Conservation (phyloP, 495 filamentous ascomycete species). For the Parmelia sp. region DNA sequence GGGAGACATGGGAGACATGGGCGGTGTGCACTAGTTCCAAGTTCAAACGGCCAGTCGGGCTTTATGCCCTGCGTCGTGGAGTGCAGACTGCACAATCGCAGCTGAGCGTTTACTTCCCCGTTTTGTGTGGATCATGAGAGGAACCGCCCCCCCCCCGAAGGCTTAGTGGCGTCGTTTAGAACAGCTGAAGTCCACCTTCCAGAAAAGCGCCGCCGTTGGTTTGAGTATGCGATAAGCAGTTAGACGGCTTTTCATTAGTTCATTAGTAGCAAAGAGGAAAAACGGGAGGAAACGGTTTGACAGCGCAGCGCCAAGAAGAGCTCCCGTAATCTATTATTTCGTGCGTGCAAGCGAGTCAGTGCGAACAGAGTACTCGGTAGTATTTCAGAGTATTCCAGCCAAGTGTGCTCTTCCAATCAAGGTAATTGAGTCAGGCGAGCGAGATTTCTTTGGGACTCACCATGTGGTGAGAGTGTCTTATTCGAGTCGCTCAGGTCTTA, state of each 20-base stretch:
- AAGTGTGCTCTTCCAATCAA: constrained; percentile 1
- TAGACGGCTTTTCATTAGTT: neutral
- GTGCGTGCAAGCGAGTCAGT: neutral
- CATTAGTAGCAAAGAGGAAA: neutral
- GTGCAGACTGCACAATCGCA: constrained; percentile 2
- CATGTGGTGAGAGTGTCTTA: neutral
- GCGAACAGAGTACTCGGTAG: too few species aligned
- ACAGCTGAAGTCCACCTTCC: constrained; percentile 11
- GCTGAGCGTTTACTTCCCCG: constrained; percentile 5
- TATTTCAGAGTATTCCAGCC: too few species aligned
- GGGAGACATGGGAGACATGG: too few species aligned
- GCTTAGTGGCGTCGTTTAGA: constrained; percentile 10
- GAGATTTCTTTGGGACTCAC: neutral
- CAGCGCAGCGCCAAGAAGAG: constrained; percentile 2
- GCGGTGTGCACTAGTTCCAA: neutral
- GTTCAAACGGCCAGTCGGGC: neutral
- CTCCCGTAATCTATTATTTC: neutral
- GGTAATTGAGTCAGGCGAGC: neutral
- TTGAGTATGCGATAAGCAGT: neutral
- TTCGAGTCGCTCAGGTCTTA: constrained; percentile 1
- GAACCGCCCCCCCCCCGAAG: constrained; percentile 1
- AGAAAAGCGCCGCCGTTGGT: constrained; percentile 7
- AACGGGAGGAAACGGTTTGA: neutral
- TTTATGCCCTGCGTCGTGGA: neutral
- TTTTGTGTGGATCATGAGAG: neutral